Conservation (phyloP, 169 alveolate genomes). For the Plasmodium gonderi region DNA sequence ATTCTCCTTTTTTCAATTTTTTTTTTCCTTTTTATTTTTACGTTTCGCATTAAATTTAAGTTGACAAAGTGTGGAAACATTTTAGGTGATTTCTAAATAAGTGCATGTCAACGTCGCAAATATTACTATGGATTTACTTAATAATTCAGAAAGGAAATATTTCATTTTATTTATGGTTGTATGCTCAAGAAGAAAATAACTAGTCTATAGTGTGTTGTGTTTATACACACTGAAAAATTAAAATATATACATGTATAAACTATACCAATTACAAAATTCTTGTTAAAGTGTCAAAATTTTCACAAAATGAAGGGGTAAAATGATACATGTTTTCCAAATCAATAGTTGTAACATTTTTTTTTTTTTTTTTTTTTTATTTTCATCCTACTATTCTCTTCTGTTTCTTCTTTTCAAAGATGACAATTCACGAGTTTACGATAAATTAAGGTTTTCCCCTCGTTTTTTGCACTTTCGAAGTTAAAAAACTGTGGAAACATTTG, state of each 20-base stretch:
- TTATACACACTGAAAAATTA: background rate
- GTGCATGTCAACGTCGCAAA: background rate
- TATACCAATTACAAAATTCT: background rate
- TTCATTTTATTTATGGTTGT: too few relatives aligned
- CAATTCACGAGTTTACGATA: background rate
- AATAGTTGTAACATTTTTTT: background rate
- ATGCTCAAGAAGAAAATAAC: too few relatives aligned
- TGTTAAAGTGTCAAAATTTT: background rate
- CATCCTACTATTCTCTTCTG: background rate
- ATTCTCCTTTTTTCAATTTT: background rate
- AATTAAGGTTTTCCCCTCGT: background rate
- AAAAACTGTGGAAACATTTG: too few relatives aligned
- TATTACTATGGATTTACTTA: too few relatives aligned
- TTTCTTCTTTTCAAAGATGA: background rate
- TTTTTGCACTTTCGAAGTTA: too few relatives aligned
- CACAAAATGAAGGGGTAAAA: background rate
- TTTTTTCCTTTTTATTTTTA: conserved; percentile 1
- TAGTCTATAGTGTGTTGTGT: background rate
- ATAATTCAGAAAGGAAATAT: too few relatives aligned
- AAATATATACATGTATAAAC: background rate
- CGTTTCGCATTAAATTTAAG: background rate
- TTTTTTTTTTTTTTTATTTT: background rate
- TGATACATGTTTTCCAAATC: background rate
- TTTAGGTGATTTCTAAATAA: background rate
- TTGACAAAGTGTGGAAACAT: background rate